Percentiles rank a stretch among this genome's conserved stretches.
phyloP scores from a whole-genome alignment of 106 monocot genomes.

The Dendrobium chrysotoxum region DNA sequence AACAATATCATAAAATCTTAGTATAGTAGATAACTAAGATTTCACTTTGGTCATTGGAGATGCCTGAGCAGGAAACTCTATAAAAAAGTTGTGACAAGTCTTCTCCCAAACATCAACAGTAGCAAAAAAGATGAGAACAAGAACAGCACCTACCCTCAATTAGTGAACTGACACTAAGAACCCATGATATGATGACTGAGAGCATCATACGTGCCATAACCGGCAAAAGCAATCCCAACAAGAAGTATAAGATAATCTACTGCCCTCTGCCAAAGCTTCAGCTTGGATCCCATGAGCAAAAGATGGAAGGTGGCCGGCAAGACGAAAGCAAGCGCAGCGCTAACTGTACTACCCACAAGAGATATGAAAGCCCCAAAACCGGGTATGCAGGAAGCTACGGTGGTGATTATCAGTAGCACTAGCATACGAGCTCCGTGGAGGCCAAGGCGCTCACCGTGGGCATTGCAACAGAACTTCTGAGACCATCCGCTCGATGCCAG shows the following conservation, averaged over 20 bases:
- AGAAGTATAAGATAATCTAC: constrained; percentile 54
- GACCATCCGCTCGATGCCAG: constrained; percentile 41
- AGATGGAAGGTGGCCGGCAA: constrained; percentile 87
- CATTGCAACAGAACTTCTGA: constrained; percentile 29
- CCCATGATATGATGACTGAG: constrained; percentile 11
- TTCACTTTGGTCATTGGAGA: neutral
- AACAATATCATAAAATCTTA: too few relatives aligned
- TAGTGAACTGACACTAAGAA: constrained; percentile 5
- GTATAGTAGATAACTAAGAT: too few relatives aligned
- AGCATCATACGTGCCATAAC: constrained; percentile 47
- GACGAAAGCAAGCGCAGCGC: constrained; percentile 81
- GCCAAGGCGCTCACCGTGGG: constrained; percentile 24
- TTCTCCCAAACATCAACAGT: too few relatives aligned
- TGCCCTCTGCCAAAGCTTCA: constrained; percentile 30
- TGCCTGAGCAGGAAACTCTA: neutral
- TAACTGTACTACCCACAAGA: constrained; percentile 76
- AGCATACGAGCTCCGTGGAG: constrained; percentile 39
- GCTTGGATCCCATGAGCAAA: constrained; percentile 41
- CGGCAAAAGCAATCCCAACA: constrained; percentile 63
- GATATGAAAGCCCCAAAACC: constrained; percentile 83
- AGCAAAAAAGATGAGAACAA: too few relatives aligned
- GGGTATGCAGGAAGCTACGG: constrained; percentile 66
- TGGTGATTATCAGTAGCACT: constrained; percentile 25
- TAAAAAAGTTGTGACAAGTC: too few relatives aligned
- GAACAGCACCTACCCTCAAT: too few relatives aligned